Percentiles rank a stretch among this genome's conserved stretches.
These are phyloP conservation scores for Pulveroboletus sp. DNA, from an alignment of 768 basidiomycete genomes.

Conservation along the genomic window DNA sequence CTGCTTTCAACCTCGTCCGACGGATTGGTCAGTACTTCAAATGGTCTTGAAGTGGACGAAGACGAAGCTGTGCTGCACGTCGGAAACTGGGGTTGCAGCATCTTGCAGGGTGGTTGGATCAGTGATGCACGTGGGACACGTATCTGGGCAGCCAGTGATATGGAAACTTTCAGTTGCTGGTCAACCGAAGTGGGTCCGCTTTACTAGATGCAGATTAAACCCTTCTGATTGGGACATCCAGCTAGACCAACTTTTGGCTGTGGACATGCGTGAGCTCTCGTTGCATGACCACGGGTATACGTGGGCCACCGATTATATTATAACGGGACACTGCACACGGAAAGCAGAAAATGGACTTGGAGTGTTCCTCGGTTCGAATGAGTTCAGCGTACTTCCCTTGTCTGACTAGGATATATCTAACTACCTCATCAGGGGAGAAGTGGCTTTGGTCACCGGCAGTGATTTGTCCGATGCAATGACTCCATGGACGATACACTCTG, in stretches of 20 bases:
- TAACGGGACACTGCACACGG: constrained; percentile 41
- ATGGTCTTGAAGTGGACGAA: constrained; percentile 74
- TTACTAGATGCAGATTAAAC: background rate
- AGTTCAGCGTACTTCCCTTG: constrained; percentile 38
- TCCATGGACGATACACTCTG: constrained; percentile 46
- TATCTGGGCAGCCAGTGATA: constrained; percentile 88
- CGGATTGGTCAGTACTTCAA: constrained; percentile 70
- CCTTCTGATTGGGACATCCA: constrained; percentile 24
- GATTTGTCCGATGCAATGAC: constrained; percentile 34
- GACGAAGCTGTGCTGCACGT: constrained; percentile 80
- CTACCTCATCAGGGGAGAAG: constrained; percentile 44
- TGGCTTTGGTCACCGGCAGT: constrained; percentile 47
- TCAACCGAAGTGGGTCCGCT: constrained; percentile 50
- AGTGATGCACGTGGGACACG: constrained; percentile 30
- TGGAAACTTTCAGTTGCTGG: constrained; percentile 93
- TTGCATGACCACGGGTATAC: constrained; percentile 50
- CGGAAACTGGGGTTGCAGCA: constrained; percentile 81
- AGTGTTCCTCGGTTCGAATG: constrained; percentile 70
- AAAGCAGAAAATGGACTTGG: constrained; percentile 33
- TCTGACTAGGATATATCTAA: background rate
- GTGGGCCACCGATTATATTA: constrained; percentile 79
- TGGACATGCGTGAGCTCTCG: constrained; percentile 64
- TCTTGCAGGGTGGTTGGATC: constrained; percentile 74
- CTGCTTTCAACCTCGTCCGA: constrained; percentile 84
- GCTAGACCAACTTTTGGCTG: constrained; percentile 54